Base-by-base conservation (phyloP, 306 rosid genomes). In the Quercus suber region DNA sequence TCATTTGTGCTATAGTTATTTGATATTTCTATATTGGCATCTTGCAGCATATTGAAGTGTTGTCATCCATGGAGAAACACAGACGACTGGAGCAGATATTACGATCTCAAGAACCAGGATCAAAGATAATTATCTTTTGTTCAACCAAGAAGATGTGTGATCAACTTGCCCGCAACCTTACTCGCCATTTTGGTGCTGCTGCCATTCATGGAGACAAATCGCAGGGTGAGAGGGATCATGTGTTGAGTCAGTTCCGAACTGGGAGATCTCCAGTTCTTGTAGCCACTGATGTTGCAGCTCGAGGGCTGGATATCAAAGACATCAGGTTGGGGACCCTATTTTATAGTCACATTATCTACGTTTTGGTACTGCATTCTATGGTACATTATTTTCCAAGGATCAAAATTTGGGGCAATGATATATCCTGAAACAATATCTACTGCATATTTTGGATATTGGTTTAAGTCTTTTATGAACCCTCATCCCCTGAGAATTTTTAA, bases 141-240 rank as follows among this genome's bases (percentile, higher is more conserved):
- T 96, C 99, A 73, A 96, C 99, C 33, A 93, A 96, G 89, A 96
- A 93, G 87, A 96, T 96, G 99, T 96, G 99, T 68, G 99, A 96
- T 87, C 99, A 93, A 78, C 97, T 96, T 75, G 85, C 97, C 73
- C 97, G 97, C 27, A 96, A 93, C 84, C 96, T 96, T 59, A 76
- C 94, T 2, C 97, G 98, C 70, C 97, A 91, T 79, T 96, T 93
- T 82, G 97, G 99, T 70, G 99, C 98, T 78, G 41, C 93, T 64
- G 97, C 99, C 59, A 96, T 96, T 73, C 99, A 96, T 68, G 98
- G 98, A 69, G 99, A 96, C 87, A 96, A 96, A 80, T 96, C 98
- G 77, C 97, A 96, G 89, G 76, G 88, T 73, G 99, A 96, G 79
- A 93, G 99, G 87, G 99, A 96, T 79, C 88, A 88, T 17, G 98